These are phyloP conservation scores for Xylaria sp. DNA, from an alignment of 2,329 filamentous ascomycete genomes.

Conservation along the genomic window DNA sequence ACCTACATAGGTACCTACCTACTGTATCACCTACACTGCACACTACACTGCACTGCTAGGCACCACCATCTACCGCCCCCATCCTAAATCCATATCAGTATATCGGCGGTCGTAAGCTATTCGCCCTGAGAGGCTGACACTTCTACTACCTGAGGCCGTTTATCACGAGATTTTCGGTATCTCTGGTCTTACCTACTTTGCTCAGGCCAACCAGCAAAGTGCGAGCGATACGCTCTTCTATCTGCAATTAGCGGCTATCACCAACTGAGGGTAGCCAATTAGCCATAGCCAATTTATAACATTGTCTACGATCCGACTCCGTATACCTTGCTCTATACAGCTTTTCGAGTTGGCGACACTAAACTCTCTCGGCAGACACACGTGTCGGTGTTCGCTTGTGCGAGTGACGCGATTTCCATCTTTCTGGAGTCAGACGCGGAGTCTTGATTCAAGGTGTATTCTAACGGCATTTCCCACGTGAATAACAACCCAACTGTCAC, in stretches of 20 bases:
- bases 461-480: slow-evolving; percentile 27
- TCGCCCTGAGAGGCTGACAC: slow-evolving; percentile 16
- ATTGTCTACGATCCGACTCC: slow-evolving; percentile 9
- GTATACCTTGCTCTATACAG: neutral
- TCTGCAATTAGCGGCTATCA: slow-evolving; percentile 3
- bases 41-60: neutral
- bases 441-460: slow-evolving; percentile 38
- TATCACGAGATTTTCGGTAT: slow-evolving; percentile 10
- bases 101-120: slow-evolving; percentile 13
- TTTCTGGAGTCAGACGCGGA: slow-evolving; percentile 20
- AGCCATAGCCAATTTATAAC: neutral
- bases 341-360: slow-evolving; percentile 39
- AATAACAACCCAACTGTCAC: slow-evolving; percentile 31
- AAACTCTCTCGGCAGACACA: slow-evolving; percentile 6
- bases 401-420: slow-evolving; percentile 29
- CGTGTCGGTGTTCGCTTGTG: slow-evolving; percentile 37
- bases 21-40: no score
- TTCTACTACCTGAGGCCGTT: neutral
- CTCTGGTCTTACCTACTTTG: neutral
- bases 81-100: slow-evolving; percentile 6
- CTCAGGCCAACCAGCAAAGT: neutral
- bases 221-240: slow-evolving; percentile 19
- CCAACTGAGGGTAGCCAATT: slow-evolving; percentile 9
- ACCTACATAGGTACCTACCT: neutral
- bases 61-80: neutral